Evolutionary conservation across 306 rosid genomes (phyloP).

Genomic region (Medicago truncatula): MtrunA17r5.0-ANR NC_053048.1:52972001-52972500

Average conservation of each 20-base stretch:
- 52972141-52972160: conserved; percentile 96
- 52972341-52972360: neutral
- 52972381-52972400: neutral
- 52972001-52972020: neutral
- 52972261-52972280: conserved; percentile 99
- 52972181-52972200: conserved; percentile 97
- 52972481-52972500: conserved; percentile 71
- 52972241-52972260: conserved; percentile 81
- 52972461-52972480: conserved; percentile 7
- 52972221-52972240: conserved; percentile 89
- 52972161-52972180: conserved; percentile 99
- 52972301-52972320: conserved; percentile 55
- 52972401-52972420: conserved; percentile 14
- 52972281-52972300: conserved; percentile 98
- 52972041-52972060: conserved; percentile 2
- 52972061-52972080: neutral
- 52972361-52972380: neutral
- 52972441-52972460: neutral
- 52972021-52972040: neutral
- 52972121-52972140: conserved; percentile 95
- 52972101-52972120: conserved; percentile 87
- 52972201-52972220: conserved; percentile 93
- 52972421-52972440: neutral
- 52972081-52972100: conserved; percentile 97
- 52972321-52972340: neutral